Base-by-base conservation (phyloP, 225 moss, liverwort and hornwort species). In the Asterella californica region DNA sequence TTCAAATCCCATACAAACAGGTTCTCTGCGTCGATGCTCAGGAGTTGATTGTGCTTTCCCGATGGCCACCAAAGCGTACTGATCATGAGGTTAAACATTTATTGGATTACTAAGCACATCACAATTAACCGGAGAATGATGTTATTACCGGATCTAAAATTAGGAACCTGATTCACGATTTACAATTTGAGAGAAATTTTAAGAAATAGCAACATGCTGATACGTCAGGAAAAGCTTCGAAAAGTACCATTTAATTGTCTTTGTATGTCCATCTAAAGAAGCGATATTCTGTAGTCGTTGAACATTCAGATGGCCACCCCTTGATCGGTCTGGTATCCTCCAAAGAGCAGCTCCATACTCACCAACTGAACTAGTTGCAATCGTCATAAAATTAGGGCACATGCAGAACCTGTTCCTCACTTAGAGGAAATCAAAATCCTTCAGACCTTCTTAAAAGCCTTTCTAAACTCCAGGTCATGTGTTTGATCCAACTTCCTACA, bases 51-150 rank as follows among this genome's bases (percentile, higher is more conserved):
- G 80, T 92, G 86, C 75, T 91, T 84, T 27, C 90, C 95, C 36
- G 95, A 89, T 86, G 93, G 95, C 92, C 95, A 93, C 95, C 95
- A 95, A 30, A 92, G 92, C 66, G 95, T 92, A 86, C 92, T 94
- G 91, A 83, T 86, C 75, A 75, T 53, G 12, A 37, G 75, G 21
- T 57, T 57, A 3, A 42, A 42, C 42, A 2, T 42, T 42, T 42
- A 42, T 42, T n/a, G n/a, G n/a, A n/a, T n/a, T n/a, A n/a, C n/a
- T n/a, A n/a, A n/a, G n/a, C n/a, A n/a, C n/a, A n/a, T n/a, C n/a
- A n/a, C n/a, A 45, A 63, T 63, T 27, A 63, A 63, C 6, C 62
- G 6, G 6, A 2, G 30, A 29, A 18, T 61, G 61, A n/a, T n/a
- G n/a, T n/a, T n/a, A n/a, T n/a, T 61, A 27, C 60, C 70, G 32